Evolutionary conservation across 2,329 filamentous ascomycete genomes (phyloP), one percentile per base, ranked within the genome.

Genomic region (Lecanosticta acicola): DNA sequence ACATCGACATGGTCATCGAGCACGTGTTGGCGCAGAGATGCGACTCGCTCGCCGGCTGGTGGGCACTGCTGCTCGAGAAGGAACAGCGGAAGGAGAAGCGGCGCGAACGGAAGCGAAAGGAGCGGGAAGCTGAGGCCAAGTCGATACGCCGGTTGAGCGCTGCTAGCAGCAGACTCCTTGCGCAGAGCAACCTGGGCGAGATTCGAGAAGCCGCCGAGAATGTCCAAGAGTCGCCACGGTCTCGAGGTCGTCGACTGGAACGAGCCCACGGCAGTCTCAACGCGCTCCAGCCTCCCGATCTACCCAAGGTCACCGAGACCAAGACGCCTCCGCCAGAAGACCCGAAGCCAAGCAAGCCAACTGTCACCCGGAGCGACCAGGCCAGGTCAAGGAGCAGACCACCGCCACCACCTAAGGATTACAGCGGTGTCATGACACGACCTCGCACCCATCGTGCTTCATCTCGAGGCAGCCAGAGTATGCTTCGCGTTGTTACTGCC

Each of bases 1-100:
- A 97, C 60, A 93, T 94, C 48, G 93, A 98, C 63, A 79, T 85
- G 50, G 87, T 98, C 5, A 91, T 97, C 53, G 91, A 97, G 64
- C 94, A 93, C 59, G 93, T 98, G 2, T 68, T 95, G 29, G 81
- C 89, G 3, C 88, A 95, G 64, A 79, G 87, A 54, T 97, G 93
- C 62, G 91, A 98, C 67, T 79, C 84, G 4, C 71, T 98, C 39
- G 87, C 89, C 41, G 93, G 93, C 4, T 98, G 93, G 93, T 98
- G 93, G 93, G 86, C 87, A 2, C 69, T 98, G 20, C 71, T 98
- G 32, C 81, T 97, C 8, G 93, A 97, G 62, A 98, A 97, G 65
- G 93, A 98, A 63, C 81, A 89, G 63, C 81, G 89, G 7, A 98
- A 98, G 66, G 83, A 90, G 54, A 77, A 72, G 51, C 77, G 89